Evolutionary conservation across 1,284 basidiomycete species (phyloP).

Genomic region (Tilletiopsis washingtonensis): DNA sequence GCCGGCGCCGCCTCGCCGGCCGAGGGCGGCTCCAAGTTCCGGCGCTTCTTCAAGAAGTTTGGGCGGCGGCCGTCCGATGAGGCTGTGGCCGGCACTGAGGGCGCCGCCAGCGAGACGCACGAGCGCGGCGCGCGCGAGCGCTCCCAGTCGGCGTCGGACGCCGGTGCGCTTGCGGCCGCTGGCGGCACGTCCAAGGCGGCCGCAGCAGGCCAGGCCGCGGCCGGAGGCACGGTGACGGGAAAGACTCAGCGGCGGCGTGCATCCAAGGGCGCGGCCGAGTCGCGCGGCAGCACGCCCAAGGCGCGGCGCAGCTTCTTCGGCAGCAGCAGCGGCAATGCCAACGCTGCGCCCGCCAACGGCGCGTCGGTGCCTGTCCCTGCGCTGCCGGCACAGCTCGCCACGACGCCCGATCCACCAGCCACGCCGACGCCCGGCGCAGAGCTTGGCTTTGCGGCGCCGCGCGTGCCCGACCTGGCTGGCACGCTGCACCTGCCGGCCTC

Average conservation of each 20-base stretch:
- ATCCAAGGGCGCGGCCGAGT: background rate
- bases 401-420: background rate
- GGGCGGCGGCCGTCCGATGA: slow-evolving; percentile 17
- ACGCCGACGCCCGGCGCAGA: too few species aligned
- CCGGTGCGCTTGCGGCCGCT: background rate
- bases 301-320: background rate
- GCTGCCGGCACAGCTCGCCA: background rate
- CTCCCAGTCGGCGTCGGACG: background rate
- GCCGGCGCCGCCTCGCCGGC: too few species aligned
- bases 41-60: slow-evolving; percentile 26
- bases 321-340: background rate
- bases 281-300: background rate
- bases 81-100: background rate
- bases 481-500: background rate
- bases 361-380: too few species aligned
- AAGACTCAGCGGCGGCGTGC: background rate
- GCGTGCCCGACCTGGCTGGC: background rate
- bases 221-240: background rate
- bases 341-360: too few species aligned
- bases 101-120: background rate
- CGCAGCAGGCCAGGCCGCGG: background rate
- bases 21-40: slow-evolving; percentile 7
- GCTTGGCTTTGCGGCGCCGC: background rate
- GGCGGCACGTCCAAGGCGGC: background rate
- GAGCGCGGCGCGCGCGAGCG: background rate